phyloP scores from a whole-genome alignment of 1,284 basidiomycete species.

The Irpex lacteus region DNA sequence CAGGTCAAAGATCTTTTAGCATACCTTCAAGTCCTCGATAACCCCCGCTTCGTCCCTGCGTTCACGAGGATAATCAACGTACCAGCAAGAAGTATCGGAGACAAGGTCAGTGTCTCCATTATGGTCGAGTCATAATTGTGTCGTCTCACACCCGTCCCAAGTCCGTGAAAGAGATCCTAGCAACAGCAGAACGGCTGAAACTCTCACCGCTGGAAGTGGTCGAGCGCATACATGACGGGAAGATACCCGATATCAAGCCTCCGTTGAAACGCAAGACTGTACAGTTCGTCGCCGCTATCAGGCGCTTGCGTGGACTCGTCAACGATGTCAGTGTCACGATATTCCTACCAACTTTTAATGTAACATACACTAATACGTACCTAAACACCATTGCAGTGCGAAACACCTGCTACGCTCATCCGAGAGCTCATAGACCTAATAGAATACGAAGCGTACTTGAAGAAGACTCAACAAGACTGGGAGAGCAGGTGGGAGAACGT shows the following conservation, averaged over 20 bases:
- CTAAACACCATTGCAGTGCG: too few species aligned
- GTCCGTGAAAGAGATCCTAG: conserved; percentile 61
- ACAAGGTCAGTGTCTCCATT: conserved; percentile 53
- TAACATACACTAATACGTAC: too few species aligned
- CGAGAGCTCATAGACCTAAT: conserved; percentile 56
- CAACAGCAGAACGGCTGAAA: conserved; percentile 49
- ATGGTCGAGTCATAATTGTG: too few species aligned
- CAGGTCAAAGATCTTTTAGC: conserved; percentile 86
- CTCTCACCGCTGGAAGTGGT: conserved; percentile 60
- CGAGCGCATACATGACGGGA: conserved; percentile 59
- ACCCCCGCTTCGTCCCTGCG: conserved; percentile 75
- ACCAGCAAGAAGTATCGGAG: conserved; percentile 78
- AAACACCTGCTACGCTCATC: conserved; percentile 66
- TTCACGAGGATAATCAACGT: conserved; percentile 79
- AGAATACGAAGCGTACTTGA: conserved; percentile 69
- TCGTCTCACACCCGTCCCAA: too few species aligned
- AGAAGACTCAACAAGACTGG: conserved; percentile 69
- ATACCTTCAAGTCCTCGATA: conserved; percentile 85
- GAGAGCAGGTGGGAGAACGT: conserved; percentile 86
- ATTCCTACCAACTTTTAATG: too few species aligned
- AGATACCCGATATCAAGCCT: conserved; percentile 63
- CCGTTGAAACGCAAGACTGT: conserved; percentile 61
- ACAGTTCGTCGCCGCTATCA: conserved; percentile 58
- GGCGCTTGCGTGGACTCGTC: conserved; percentile 54
- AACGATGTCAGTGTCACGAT: conserved; percentile 49